Base-by-base conservation (phyloP, 2,329 filamentous ascomycete species). In the Diaporthe amygdali region DNA sequence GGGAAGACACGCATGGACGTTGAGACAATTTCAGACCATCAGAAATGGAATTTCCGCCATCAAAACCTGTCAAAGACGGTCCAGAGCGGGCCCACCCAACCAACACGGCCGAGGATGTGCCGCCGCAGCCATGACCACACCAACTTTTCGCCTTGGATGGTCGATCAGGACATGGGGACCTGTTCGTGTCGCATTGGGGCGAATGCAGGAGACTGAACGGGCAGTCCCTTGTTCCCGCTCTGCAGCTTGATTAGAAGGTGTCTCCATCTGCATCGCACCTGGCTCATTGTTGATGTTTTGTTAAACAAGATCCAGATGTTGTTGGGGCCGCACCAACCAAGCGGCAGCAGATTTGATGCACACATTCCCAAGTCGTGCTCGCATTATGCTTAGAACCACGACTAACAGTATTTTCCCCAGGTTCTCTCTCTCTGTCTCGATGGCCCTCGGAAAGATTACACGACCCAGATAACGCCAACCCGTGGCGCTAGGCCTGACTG, bases 201-300 rank as follows among this genome's bases (percentile, higher is more conserved):
- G 44, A 49, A 55, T 68, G 68, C 68, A 70, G 71, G 63, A 51
- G 61, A 68, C 52, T 72, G 64, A 64, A 55, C 69, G 64, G 70
- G 69, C 51, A 66, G 56, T 71, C 59, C 71, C 69, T 71, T 73
- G 69, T 69, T 71, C 66, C 71, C 69, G 69, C 66, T 61, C 27
- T 73, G 69, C 69, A 67, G 47, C 32, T 44, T 66, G 49, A 39
- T 32, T 37, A 59, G 68, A 41, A 70, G 59, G 67, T 66, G 68
- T 54, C 51, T 69, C 68, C 32, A 44, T 51, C 34, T 70, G 54
- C 30, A 55, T 51, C 41, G 39, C 30, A 66, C 12, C 49, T 56
- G 46, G 46, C 54, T 63, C 63, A 32, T n/a, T 61, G 61, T 49
- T 52, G 54, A 63, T 55, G 25, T 30, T 56, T 52, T 67, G 25